phyloP scores from a whole-genome alignment of 2,329 filamentous ascomycete genomes.

The Calcarisporium arbuscula region DNA sequence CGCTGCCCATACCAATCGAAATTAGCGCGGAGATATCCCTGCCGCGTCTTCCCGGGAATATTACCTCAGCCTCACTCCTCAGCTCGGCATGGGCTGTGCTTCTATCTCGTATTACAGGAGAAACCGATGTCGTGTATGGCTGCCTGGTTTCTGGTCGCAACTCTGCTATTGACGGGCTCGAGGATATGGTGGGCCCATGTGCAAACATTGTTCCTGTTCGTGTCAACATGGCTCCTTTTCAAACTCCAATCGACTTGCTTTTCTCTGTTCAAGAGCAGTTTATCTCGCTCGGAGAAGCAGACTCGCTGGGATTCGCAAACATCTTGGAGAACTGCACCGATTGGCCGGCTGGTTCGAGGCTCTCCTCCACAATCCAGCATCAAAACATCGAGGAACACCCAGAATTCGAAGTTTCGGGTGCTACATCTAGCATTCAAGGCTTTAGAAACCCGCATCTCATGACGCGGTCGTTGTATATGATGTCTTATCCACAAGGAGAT shows the following conservation, averaged over 20 bases:
- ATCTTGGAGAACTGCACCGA: slow-evolving; percentile 13
- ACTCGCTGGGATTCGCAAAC: slow-evolving; percentile 10
- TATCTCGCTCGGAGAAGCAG: slow-evolving; percentile 8
- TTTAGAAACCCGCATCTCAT: too few species aligned
- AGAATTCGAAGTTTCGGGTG: slow-evolving; percentile 4
- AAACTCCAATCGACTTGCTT: slow-evolving; percentile 5
- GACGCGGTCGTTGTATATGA: too few species aligned
- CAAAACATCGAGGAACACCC: slow-evolving; percentile 16
- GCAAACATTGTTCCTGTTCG: slow-evolving; percentile 35
- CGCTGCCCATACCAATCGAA: background rate
- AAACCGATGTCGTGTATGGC: slow-evolving; percentile 33
- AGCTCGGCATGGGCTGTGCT: slow-evolving; percentile 35
- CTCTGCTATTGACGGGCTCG: slow-evolving; percentile 24
- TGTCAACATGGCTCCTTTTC: slow-evolving; percentile 18
- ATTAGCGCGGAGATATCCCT: background rate
- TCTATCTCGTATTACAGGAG: slow-evolving; percentile 27
- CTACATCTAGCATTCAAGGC: too few species aligned
- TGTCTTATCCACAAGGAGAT: too few species aligned
- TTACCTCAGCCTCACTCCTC: slow-evolving; percentile 25
- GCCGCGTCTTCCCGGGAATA: slow-evolving; percentile 6
- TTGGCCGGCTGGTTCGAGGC: slow-evolving; percentile 8
- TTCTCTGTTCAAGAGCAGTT: slow-evolving; percentile 11
- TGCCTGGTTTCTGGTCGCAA: slow-evolving; percentile 33
- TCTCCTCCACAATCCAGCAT: slow-evolving; percentile 13
- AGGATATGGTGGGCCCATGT: slow-evolving; percentile 30